Percentiles rank a stretch among this genome's conserved stretches.
Evolutionary conservation across 1,139 yeast species (phyloP).

Genomic region (Blastobotrys persicus): DNA sequence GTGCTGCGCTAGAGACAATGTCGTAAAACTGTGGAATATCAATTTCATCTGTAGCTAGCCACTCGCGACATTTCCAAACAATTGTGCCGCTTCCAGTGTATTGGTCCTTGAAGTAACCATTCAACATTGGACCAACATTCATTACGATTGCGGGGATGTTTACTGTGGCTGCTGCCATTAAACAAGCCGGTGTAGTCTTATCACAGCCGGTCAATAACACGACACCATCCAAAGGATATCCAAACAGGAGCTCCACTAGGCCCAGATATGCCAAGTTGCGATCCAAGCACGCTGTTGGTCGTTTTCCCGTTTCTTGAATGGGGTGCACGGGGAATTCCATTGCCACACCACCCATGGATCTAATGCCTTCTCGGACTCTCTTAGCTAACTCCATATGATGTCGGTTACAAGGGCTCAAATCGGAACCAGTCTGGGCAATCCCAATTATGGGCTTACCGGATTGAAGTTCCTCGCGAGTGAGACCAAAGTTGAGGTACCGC

Average conservation of each 20-base stretch:
- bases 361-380: slow-evolving; percentile 30
- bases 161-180: slow-evolving; percentile 39
- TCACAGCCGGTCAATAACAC: slow-evolving; percentile 39
- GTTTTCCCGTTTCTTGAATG: slow-evolving; percentile 32
- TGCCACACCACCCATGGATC: slow-evolving; percentile 29
- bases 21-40: slow-evolving; percentile 23
- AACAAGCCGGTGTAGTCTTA: slow-evolving; percentile 39
- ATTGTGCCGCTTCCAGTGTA: slow-evolving; percentile 32
- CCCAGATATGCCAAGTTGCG: slow-evolving; percentile 30
- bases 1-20: slow-evolving; percentile 24
- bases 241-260: slow-evolving; percentile 29
- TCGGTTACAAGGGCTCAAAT: slow-evolving; percentile 29
- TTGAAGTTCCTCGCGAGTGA: slow-evolving; percentile 28
- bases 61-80: slow-evolving; percentile 29
- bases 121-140: slow-evolving; percentile 40
- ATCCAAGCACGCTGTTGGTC: slow-evolving; percentile 31
- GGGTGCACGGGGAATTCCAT: slow-evolving; percentile 33
- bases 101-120: slow-evolving; percentile 30
- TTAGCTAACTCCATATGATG: slow-evolving; percentile 30
- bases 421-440: slow-evolving; percentile 33
- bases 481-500: slow-evolving; percentile 29
- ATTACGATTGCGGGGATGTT: slow-evolving; percentile 38
- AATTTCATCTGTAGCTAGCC: slow-evolving; percentile 24
- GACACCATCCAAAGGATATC: slow-evolving; percentile 32
- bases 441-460: slow-evolving; percentile 32